Conservation (phyloP, 768 basidiomycete genomes). For the Udeniomyces megalosporus region DNA sequence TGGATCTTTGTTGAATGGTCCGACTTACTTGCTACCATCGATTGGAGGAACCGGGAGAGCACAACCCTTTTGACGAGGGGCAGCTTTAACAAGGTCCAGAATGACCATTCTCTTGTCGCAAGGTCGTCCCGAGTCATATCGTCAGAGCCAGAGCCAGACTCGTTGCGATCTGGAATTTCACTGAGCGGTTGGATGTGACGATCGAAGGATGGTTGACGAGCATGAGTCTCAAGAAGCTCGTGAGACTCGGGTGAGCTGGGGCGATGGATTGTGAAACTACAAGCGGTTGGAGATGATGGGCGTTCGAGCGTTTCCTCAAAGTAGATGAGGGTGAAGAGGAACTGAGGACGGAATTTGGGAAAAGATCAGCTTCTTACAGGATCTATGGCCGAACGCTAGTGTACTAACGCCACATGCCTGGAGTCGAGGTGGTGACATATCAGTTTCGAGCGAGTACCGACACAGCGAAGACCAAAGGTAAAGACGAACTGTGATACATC, state of each 20-base stretch:
- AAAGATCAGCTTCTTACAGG: no score
- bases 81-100: neutral
- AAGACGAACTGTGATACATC: neutral
- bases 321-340: neutral
- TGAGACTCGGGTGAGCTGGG: no score
- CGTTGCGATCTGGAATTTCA: no score
- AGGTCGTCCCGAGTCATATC: no score
- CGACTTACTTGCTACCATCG: neutral
- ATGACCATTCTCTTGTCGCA: no score
- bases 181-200: no score
- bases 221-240: neutral
- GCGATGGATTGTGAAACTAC: no score
- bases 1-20: neutral
- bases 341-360: neutral
- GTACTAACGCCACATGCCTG: neutral
- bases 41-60: neutral
- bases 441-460: no score
- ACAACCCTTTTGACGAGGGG: neutral
- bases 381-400: no score
- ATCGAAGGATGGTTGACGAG: neutral
- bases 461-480: no score
- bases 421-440: neutral
- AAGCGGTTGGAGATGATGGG: neutral
- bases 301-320: constrained; percentile 5
- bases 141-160: no score